phyloP scores from a whole-genome alignment of 208 protist genomes.

The Acanthamoeba rhysodes region DNA sequence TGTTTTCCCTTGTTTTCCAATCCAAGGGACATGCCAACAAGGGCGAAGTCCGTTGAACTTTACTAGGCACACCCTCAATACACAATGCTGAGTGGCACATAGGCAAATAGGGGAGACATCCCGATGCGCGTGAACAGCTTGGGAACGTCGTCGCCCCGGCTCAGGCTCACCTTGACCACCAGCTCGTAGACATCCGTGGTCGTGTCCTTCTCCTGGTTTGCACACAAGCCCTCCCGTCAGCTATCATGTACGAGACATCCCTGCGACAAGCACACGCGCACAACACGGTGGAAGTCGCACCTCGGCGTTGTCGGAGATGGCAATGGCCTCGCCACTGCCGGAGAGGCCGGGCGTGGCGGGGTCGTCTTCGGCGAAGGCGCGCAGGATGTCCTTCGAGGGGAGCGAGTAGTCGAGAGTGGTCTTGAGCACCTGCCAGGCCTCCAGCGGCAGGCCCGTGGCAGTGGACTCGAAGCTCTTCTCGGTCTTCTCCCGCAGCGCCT shows the following conservation, averaged over 20 bases:
- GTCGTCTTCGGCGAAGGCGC: slow-evolving; percentile 9
- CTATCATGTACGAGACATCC: background rate
- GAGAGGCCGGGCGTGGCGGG: background rate
- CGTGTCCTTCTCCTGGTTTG: background rate
- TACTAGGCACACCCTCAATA: too few relatives aligned
- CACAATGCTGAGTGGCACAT: background rate
- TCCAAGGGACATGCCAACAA: too few relatives aligned
- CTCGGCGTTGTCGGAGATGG: background rate
- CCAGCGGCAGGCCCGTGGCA: background rate
- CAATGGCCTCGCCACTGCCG: background rate
- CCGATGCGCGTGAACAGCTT: slow-evolving; percentile 45
- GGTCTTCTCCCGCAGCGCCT: slow-evolving; percentile 8
- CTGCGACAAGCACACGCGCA: too few relatives aligned
- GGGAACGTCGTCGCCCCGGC: slow-evolving; percentile 20
- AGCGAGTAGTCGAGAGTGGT: background rate
- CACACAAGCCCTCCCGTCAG: background rate
- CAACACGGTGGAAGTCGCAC: too few relatives aligned
- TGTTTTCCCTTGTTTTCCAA: too few relatives aligned
- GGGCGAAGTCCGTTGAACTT: too few relatives aligned
- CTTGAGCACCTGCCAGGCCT: slow-evolving; percentile 46
- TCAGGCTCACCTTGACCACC: slow-evolving; percentile 29
- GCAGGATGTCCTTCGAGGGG: background rate
- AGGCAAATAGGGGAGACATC: slow-evolving; percentile 7
- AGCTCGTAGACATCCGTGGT: slow-evolving; percentile 6
- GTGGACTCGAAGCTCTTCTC: background rate